Evolutionary conservation across 768 basidiomycete species (phyloP), one percentile per base, ranked within the genome.

Genomic region (Lanmaoa pseudosensibilis): DNA sequence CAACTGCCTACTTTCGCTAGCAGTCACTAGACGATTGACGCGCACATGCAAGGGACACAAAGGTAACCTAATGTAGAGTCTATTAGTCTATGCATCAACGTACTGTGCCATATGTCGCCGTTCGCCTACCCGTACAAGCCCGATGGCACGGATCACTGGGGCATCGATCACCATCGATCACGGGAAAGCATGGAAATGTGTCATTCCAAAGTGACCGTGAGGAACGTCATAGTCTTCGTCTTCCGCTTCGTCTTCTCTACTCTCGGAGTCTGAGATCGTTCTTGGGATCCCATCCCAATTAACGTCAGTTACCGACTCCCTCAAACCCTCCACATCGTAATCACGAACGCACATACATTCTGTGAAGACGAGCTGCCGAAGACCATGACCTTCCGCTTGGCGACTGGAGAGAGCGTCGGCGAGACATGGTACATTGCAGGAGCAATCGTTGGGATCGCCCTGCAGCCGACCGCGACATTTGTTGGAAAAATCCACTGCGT

Each of bases 221-320:
- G 19, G 10, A 16, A 9, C 37, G 12, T 18, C 19, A 2, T 52
- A 52, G 13, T 55, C 33, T 4, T 54, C 54, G 5, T 62, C 45
- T 8, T 50, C 55, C 11, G 2, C 44, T 2, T 40, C 52, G 1
- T 33, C 49, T 6, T 54, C 55, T 18, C 48, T 52, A 11, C 41
- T 55, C 41, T 44, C 57, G 4, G 32, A 32, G 5, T 32, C 43
- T 30, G 46, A 40, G 3, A 18, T 32, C 16, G 32, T 34, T 41
- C 49, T 54, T 25, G 41, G 52, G 39, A 59, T 8, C 19, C 55
- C 50, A 37, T 70, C 64, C 66, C 66, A 70, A 18, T 53, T 10
- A 38, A 68, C 54, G 12, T 61, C 46, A 40, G 33, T 19, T 30
- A 61, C 63, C 10, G 36, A 54, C 15, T 21, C 43, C 41, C 34